Evolutionary conservation across 495 filamentous ascomycete genomes (phyloP), one percentile per base, ranked within the genome.

Genomic region (Poronia punctata): DNA sequence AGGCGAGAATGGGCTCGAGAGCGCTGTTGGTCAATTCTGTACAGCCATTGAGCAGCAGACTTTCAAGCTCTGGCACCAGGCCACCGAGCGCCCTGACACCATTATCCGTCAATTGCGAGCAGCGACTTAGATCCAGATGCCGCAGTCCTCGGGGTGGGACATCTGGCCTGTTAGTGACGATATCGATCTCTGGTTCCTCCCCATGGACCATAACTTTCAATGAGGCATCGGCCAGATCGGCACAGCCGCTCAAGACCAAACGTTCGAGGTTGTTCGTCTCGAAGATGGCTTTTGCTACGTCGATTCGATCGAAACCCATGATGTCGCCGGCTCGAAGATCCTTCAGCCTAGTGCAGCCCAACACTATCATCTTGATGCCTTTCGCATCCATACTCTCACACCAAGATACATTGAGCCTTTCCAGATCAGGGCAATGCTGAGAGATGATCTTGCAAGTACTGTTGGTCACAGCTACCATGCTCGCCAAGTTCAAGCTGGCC

Each of bases 371-470:
- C 37, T 71, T 72, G 25, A 97, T 59, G n/a, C 92, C 92, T 9
- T 76, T 70, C n/a, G 86, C 81, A 61, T 87, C 82, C 57, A 95
- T 76, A 35, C 84, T 77, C 43, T 75, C 77, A 60, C 92, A 98
- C 87, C 92, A 97, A 1, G 85, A 89, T 2, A 98, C 73, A 53
- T 96, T 92, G 44, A 97, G 72, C 38, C 70, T 72, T 56, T 93
- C 80, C 20, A 98, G 68, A 27, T 78, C 79, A 1, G 83, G 83
- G 47, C 92, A 97, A 9, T 83, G 82, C 19, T 84, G 72, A 3
- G 87, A 80, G 40, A 98, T 83, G 43, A 94, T 88, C 48, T 82
- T 87, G 75, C 89, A 85, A 5, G 89, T 81, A 10, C 75, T 77
- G 54, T 96, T 95, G 12, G 77, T 89, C 18, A 95, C 84, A 1